These are phyloP conservation scores for Alloteropsis angusta DNA, from an alignment of 202 grass and related monocot species.

Conservation along the genomic window DNA sequence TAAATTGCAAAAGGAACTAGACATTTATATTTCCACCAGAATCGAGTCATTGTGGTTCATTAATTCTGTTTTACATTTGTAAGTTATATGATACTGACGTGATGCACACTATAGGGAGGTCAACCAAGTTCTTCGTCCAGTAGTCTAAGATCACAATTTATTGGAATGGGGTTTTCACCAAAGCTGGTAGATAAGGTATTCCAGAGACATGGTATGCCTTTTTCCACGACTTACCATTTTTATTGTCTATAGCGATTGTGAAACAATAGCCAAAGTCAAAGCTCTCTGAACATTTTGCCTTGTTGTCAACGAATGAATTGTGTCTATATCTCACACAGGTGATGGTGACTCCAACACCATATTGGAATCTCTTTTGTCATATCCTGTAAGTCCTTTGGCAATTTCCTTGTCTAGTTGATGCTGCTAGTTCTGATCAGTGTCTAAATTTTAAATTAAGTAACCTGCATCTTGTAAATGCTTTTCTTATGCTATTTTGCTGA, in stretches of 20 bases:
- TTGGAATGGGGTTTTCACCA: slow-evolving; percentile 72
- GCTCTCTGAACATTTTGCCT: background rate
- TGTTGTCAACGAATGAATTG: slow-evolving; percentile 8
- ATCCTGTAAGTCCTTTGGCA: slow-evolving; percentile 54
- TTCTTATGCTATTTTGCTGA: background rate
- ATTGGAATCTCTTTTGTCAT: slow-evolving; percentile 56
- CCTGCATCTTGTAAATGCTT: background rate
- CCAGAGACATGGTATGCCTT: slow-evolving; percentile 56
- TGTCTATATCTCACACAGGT: slow-evolving; percentile 34
- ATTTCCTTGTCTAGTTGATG: slow-evolving; percentile 7
- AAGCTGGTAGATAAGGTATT: slow-evolving; percentile 66
- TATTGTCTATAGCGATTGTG: background rate
- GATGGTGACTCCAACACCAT: slow-evolving; percentile 56
- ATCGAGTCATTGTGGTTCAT: background rate
- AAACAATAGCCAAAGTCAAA: slow-evolving; percentile 9
- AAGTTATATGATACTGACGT: background rate
- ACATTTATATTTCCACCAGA: background rate
- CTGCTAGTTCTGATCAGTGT: background rate
- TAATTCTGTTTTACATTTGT: background rate
- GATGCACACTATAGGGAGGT: slow-evolving; percentile 38
- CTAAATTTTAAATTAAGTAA: background rate
- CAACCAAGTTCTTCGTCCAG: slow-evolving; percentile 48
- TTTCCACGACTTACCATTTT: background rate
- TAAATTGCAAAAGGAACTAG: slow-evolving; percentile 8
- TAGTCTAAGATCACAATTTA: slow-evolving; percentile 57